phyloP scores from a whole-genome alignment of 2,329 filamentous ascomycete genomes.

The Lasiodiplodia citricola region DNA sequence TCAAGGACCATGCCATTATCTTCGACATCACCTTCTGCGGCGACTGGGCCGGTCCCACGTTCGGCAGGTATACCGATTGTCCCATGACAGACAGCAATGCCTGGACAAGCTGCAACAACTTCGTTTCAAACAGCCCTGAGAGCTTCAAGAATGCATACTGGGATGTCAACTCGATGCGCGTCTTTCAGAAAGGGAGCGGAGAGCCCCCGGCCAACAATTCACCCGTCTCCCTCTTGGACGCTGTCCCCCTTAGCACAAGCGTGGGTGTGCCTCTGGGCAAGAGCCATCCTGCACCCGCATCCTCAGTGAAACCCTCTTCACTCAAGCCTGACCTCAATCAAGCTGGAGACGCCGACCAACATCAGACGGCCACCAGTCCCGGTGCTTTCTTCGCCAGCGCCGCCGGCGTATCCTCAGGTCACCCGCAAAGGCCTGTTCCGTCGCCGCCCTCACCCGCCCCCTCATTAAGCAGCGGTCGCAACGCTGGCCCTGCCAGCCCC shows the following conservation, averaged over 20 bases:
- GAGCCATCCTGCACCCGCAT: not conserved
- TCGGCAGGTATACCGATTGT: conserved; percentile 61
- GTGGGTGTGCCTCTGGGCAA: conserved; percentile 12
- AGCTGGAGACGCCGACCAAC: not conserved
- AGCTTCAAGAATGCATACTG: conserved; percentile 43
- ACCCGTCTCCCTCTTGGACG: not conserved
- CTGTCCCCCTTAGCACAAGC: not conserved
- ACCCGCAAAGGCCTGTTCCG: not conserved
- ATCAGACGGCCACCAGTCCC: not conserved
- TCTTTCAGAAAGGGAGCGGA: conserved; percentile 39
- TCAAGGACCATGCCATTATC: conserved; percentile 46
- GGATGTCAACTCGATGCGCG: conserved; percentile 47
- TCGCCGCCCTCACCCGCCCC: not conserved
- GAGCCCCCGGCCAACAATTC: not conserved
- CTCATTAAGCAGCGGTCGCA: too few relatives aligned
- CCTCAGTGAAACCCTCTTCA: not conserved
- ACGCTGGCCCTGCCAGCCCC: not conserved
- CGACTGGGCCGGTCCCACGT: conserved; percentile 75
- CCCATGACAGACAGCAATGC: conserved; percentile 33
- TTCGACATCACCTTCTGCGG: conserved; percentile 50
- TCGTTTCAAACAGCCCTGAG: conserved; percentile 32
- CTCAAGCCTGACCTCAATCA: not conserved
- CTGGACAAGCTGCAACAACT: conserved; percentile 35
- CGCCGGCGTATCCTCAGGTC: not conserved
- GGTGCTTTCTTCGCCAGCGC: not conserved